Evolutionary conservation across 2,329 filamentous ascomycete genomes (phyloP).

Genomic region (Venturia carpophila): DNA sequence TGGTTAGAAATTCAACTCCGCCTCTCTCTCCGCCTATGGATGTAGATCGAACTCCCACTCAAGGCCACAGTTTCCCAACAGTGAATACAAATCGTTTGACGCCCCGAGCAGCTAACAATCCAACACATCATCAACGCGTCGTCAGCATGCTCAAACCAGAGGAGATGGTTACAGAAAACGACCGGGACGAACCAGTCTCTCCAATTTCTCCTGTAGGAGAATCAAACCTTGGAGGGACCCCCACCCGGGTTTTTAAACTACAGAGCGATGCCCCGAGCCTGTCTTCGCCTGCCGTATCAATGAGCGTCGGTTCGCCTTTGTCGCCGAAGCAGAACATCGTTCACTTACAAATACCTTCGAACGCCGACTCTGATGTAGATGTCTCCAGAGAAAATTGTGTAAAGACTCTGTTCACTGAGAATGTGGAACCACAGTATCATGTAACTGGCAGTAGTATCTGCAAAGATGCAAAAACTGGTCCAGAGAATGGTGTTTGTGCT

Average conservation of each 20-base stretch:
- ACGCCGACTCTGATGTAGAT: background rate
- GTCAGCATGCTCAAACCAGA: constrained; percentile 4
- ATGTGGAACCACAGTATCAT: background rate
- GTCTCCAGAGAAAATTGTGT: background rate
- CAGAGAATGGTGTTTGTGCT: background rate
- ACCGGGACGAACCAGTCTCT: constrained; percentile 9
- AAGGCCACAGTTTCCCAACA: background rate
- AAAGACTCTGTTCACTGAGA: background rate
- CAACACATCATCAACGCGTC: background rate
- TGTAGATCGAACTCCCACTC: constrained; percentile 8
- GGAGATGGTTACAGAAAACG: background rate
- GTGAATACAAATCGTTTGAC: background rate
- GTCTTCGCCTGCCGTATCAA: background rate
- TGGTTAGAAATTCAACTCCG: background rate
- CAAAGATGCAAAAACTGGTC: background rate
- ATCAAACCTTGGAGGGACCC: background rate
- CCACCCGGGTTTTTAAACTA: background rate
- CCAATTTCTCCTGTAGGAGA: constrained; percentile 15
- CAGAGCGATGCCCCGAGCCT: background rate
- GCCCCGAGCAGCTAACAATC: background rate
- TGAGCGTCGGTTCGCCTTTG: background rate
- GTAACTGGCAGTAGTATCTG: background rate
- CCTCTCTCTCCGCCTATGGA: background rate
- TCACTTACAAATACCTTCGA: background rate
- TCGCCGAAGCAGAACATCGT: background rate